Percentiles rank a stretch among this genome's conserved stretches.
Conservation (phyloP, 1,284 basidiomycete genomes). For the Ustilago sp. region DNA sequence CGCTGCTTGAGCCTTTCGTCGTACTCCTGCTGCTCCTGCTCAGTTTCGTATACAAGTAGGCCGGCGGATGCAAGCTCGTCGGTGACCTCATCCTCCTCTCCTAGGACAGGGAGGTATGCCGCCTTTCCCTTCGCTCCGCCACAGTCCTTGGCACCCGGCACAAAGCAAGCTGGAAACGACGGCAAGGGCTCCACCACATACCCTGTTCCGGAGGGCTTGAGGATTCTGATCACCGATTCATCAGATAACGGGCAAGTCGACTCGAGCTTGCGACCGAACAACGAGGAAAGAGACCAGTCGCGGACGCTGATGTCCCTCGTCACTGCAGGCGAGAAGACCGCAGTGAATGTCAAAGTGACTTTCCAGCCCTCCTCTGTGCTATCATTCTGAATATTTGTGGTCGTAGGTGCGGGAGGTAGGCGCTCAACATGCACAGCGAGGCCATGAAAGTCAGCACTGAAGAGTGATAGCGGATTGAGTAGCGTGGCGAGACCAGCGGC, state of each 20-base stretch:
- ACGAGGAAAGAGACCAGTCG: slow-evolving; percentile 52
- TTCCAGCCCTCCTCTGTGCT: slow-evolving; percentile 73
- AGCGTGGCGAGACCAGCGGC: slow-evolving; percentile 84
- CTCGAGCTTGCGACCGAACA: slow-evolving; percentile 45
- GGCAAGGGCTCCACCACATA: slow-evolving; percentile 32
- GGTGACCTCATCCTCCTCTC: slow-evolving; percentile 35
- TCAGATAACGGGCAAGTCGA: slow-evolving; percentile 52
- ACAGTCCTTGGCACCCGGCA: slow-evolving; percentile 12
- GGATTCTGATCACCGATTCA: slow-evolving; percentile 36
- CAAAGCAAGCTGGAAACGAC: slow-evolving; percentile 2
- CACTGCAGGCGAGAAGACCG: slow-evolving; percentile 78
- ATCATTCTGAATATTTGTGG: not conserved
- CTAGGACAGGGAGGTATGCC: slow-evolving; percentile 20
- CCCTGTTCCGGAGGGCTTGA: slow-evolving; percentile 29
- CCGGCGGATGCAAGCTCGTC: slow-evolving; percentile 30
- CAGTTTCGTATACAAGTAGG: slow-evolving; percentile 27
- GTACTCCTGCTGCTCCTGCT: slow-evolving; percentile 33
- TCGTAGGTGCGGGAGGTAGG: slow-evolving; percentile 2
- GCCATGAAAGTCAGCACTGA: slow-evolving; percentile 88
- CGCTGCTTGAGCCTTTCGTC: slow-evolving; percentile 14
- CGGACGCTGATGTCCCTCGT: slow-evolving; percentile 33
- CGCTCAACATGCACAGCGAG: slow-evolving; percentile 76
- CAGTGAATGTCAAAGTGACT: slow-evolving; percentile 81
- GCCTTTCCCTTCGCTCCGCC: not conserved
- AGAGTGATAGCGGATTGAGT: slow-evolving; percentile 85